Conservation (phyloP, 1,139 yeast species). For the Taphrina populina region DNA sequence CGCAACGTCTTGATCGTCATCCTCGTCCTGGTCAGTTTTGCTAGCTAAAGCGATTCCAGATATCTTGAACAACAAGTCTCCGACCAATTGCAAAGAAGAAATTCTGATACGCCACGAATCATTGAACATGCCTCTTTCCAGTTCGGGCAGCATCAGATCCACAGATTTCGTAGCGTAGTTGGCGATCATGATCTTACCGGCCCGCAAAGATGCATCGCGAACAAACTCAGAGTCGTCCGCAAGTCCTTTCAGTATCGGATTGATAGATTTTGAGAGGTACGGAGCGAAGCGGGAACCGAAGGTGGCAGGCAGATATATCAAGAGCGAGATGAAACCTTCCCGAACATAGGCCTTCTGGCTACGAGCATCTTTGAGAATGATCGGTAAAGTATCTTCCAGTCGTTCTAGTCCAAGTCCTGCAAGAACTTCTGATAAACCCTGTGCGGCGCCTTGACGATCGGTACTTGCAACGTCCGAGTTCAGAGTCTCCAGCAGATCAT, state of each 20-base stretch:
- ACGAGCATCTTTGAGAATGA: slow-evolving; percentile 69
- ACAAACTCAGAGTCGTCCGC: slow-evolving; percentile 87
- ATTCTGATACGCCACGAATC: slow-evolving; percentile 81
- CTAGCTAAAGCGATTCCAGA: slow-evolving; percentile 61
- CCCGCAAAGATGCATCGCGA: slow-evolving; percentile 84
- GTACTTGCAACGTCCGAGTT: slow-evolving; percentile 81
- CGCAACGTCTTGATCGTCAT: slow-evolving; percentile 53
- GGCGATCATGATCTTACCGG: slow-evolving; percentile 87
- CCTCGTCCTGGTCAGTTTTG: slow-evolving; percentile 42
- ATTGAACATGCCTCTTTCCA: slow-evolving; percentile 85
- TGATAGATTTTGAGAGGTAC: slow-evolving; percentile 77
- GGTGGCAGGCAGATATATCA: slow-evolving; percentile 88
- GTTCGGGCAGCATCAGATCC: slow-evolving; percentile 87
- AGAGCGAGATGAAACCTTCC: slow-evolving; percentile 89
- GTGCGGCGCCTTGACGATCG: slow-evolving; percentile 95
- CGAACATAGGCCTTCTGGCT: slow-evolving; percentile 69
- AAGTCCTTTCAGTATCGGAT: slow-evolving; percentile 84
- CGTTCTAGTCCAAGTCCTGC: slow-evolving; percentile 85
- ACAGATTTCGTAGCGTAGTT: slow-evolving; percentile 92
- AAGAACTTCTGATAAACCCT: slow-evolving; percentile 90
- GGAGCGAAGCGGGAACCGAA: slow-evolving; percentile 92
- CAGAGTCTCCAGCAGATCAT: slow-evolving; percentile 71
- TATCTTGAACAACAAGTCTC: slow-evolving; percentile 89
- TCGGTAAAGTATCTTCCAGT: slow-evolving; percentile 83
- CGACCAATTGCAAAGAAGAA: slow-evolving; percentile 94